Evolutionary conservation across 768 basidiomycete genomes (phyloP).

Genomic region (Cyclocybe aegerita): DNA sequence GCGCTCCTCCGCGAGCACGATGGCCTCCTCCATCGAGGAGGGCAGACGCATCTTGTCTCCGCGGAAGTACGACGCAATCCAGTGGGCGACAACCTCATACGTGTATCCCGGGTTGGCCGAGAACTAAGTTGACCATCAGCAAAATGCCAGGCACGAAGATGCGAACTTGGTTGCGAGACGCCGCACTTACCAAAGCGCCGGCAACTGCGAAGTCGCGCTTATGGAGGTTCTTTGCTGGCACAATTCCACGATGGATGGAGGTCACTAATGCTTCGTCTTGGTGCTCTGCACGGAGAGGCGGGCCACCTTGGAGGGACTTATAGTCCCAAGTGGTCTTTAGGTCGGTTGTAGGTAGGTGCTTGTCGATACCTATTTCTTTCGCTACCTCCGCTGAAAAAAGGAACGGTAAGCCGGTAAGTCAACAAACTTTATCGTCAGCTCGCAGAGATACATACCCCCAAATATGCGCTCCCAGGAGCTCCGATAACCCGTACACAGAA

Average conservation of each 20-base stretch:
- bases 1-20: conserved; percentile 35
- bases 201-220: conserved; percentile 61
- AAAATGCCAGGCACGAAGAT: too few relatives aligned
- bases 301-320: conserved; percentile 35
- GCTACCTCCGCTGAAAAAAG: conserved; percentile 38
- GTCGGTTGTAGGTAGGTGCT: conserved; percentile 25
- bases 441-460: conserved; percentile 7
- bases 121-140: conserved; percentile 32
- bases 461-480: conserved; percentile 52
- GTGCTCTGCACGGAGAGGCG: conserved; percentile 23
- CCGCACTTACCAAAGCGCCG: conserved; percentile 48
- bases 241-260: conserved; percentile 55
- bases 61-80: conserved; percentile 63
- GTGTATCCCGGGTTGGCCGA: conserved; percentile 52
- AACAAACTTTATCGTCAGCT: background rate
- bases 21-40: conserved; percentile 40
- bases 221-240: conserved; percentile 56
- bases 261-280: conserved; percentile 32
- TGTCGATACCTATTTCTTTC: conserved; percentile 46
- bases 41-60: conserved; percentile 50
- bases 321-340: conserved; percentile 29
- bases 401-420: background rate
- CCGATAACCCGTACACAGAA: conserved; percentile 55
- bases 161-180: background rate
- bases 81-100: conserved; percentile 53